phyloP scores from a whole-genome alignment of 108 stramenopile genomes.

The Cyclotella distinguenda region DNA sequence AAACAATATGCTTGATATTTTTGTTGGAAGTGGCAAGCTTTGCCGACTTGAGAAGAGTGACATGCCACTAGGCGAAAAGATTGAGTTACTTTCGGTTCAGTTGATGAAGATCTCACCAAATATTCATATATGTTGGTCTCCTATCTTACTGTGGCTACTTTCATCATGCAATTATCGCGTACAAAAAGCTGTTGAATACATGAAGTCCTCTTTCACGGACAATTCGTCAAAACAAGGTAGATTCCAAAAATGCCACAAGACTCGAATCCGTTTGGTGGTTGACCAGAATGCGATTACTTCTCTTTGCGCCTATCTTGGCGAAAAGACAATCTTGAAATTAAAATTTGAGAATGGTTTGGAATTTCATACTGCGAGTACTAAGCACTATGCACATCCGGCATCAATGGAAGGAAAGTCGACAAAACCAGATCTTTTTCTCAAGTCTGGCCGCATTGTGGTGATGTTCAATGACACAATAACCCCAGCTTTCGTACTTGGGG shows the following conservation, averaged over 20 bases:
- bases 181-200: conserved; percentile 20
- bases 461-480: conserved; percentile 28
- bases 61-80: conserved; percentile 7
- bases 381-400: conserved; percentile 7
- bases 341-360: conserved; percentile 29
- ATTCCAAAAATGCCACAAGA: conserved; percentile 14
- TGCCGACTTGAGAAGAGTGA: conserved; percentile 20
- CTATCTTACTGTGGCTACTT: conserved; percentile 37
- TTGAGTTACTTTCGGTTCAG: conserved; percentile 27
- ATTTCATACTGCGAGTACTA: conserved; percentile 25
- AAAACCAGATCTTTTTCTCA: conserved; percentile 35
- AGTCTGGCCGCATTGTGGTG: conserved; percentile 14
- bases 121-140: conserved; percentile 33
- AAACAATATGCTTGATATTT: conserved; percentile 14
- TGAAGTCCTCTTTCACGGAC: conserved; percentile 1
- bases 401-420: conserved; percentile 2
- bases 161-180: conserved; percentile 36
- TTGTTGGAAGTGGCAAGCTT: conserved; percentile 23
- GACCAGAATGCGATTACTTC: conserved; percentile 20
- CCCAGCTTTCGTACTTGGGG: conserved; percentile 33
- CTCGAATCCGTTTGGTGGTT: conserved; percentile 19
- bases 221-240: neutral
- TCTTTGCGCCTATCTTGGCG: conserved; percentile 28
- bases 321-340: conserved; percentile 16
- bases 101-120: conserved; percentile 7